Base-by-base conservation (phyloP, 116 monocot species). In the Cymodocea nodosa region DNA sequence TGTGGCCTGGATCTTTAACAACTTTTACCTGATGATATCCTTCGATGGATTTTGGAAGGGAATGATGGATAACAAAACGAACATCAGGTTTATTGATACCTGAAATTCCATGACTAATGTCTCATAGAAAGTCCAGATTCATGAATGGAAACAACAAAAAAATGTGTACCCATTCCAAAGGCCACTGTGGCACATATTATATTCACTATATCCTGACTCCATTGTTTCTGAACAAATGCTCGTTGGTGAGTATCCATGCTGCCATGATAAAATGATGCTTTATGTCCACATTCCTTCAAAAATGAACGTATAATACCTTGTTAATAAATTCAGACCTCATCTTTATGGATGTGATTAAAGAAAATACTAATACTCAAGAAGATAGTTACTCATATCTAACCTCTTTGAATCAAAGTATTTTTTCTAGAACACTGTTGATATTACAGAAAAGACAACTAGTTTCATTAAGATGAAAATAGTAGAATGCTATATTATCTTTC, bases 71-170 rank as follows among this genome's bases (percentile, higher is more conserved):
- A 56, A 98, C 98, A 69, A 98, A 98, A 22, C 98, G 85, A 51
- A 98, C 98, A 84, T 98, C 98, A 75, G 98, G 92, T 75, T 98
- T 98, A 72, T 98, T 92, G 67, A 98, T 98, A 77, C 98, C 98
- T 98, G 71, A 68, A 78, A 71, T 52, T 61, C 40, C 64, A 53
- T 44, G 30, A 51, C 54, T 74, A 60, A 23, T 3, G 50, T 56
- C 50, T 53, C 4, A 4, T 15, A 17, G 19, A 17, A 24, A 6
- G 24, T 48, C 13, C 24, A 35, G 22, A 22, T 17, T 35, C 9
- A 17, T 14, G 19, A 70, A 11, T 55, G 18, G 61, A 12, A n/a
- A 50, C 44, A 23, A 52, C 15, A 44, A 49, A 68, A 59, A 69
- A 15, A 63, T 12, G 59, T 15, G 65, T 92, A 98, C 98, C 98